A percentile compares a stretch with the other conserved stretches of the same genome.
These are phyloP conservation scores for Phialophora macrospora DNA, from an alignment of 2,329 filamentous ascomycete species.

Conservation along the genomic window DNA sequence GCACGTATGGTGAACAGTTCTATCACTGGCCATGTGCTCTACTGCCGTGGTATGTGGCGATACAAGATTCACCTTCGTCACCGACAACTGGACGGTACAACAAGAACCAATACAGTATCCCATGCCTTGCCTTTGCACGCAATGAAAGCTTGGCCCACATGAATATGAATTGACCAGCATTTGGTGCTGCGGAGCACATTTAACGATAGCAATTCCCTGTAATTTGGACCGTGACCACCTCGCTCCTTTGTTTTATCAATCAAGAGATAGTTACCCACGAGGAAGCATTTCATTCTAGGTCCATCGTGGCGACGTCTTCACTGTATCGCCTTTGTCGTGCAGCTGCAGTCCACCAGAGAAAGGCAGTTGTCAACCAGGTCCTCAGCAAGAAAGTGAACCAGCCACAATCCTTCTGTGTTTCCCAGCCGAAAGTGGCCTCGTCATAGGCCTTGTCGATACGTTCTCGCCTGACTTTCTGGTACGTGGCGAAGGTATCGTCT, in stretches of 20 bases:
- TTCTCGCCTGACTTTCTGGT: conserved; percentile 21
- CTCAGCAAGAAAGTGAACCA: conserved; percentile 28
- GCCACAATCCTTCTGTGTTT: conserved; percentile 31
- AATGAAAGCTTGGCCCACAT: neutral
- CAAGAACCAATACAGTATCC: neutral
- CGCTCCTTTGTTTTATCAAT: neutral
- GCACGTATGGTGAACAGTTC: neutral
- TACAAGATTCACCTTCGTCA: neutral
- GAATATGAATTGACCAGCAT: neutral
- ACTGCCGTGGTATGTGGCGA: neutral
- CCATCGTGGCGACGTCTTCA: conserved; percentile 29
- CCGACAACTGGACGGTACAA: neutral
- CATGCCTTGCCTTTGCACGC: neutral
- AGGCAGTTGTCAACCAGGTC: conserved; percentile 24
- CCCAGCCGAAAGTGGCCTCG: conserved; percentile 27
- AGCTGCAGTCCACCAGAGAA: conserved; percentile 31
- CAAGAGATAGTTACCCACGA: neutral
- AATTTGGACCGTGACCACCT: neutral
- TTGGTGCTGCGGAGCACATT: neutral
- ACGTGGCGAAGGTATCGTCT: conserved; percentile 16
- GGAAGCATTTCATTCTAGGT: conserved; percentile 9
- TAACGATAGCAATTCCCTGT: neutral
- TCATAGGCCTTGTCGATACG: conserved; percentile 25
- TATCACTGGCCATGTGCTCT: neutral
- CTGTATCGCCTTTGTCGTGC: conserved; percentile 23